A percentile compares a stretch with the other conserved stretches of the same genome.
These are phyloP conservation scores for Amylocarpus encephaloides DNA, from an alignment of 2,329 filamentous ascomycete species.

Conservation along the genomic window DNA sequence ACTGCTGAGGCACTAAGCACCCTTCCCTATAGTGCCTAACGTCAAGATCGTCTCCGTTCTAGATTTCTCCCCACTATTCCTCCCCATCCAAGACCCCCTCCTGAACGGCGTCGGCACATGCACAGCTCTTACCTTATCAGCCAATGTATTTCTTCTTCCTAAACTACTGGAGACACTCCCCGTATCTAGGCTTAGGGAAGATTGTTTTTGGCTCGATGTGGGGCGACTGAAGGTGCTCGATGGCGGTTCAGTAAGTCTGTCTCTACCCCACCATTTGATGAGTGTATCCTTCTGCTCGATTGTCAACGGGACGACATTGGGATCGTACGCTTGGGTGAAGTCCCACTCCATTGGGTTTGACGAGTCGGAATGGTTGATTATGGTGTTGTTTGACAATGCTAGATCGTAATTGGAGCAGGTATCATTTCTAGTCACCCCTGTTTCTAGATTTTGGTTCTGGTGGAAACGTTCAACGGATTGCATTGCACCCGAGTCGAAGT, in stretches of 20 bases:
- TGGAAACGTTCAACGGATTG: neutral
- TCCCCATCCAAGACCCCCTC: neutral
- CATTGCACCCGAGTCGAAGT: neutral
- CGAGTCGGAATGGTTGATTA: neutral
- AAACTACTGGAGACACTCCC: neutral
- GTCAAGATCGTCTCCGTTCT: too few relatives aligned
- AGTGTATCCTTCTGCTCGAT: neutral
- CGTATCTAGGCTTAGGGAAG: neutral
- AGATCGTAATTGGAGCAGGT: neutral
- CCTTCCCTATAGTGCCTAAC: too few relatives aligned
- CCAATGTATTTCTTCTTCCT: neutral
- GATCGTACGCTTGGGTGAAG: neutral
- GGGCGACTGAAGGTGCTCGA: neutral
- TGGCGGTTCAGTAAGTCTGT: neutral
- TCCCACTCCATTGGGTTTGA: neutral
- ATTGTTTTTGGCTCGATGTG: neutral
- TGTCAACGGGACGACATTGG: neutral
- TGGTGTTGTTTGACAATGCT: neutral
- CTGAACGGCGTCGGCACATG: neutral
- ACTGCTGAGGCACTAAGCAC: too few relatives aligned
- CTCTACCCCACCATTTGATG: constrained; percentile 6
- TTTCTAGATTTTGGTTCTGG: too few relatives aligned
- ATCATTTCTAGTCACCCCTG: neutral
- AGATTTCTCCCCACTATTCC: too few relatives aligned
- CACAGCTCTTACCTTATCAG: neutral